Evolutionary conservation across 345 rosid species (phyloP).

Genomic region (Abelmoschus esculentus): DNA sequence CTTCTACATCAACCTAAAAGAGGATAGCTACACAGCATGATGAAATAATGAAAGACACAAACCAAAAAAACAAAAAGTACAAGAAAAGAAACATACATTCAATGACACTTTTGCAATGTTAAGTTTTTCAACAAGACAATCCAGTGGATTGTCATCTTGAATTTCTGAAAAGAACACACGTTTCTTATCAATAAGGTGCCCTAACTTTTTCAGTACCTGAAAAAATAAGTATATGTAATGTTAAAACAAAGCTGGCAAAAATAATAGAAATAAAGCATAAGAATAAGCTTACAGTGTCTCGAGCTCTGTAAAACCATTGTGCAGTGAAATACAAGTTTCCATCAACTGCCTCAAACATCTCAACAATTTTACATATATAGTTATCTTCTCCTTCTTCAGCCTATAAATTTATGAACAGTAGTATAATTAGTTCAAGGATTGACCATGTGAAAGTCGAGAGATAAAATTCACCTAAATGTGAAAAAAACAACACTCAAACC

Average conservation of each 20-base stretch:
- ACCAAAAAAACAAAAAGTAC: too few relatives aligned
- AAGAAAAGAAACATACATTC: too few relatives aligned
- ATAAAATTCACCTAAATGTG: not conserved
- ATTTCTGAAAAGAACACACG: slow-evolving; percentile 65
- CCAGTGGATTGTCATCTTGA: too few relatives aligned
- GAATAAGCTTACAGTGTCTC: slow-evolving; percentile 50
- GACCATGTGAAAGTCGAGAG: not conserved
- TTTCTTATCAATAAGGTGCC: slow-evolving; percentile 23
- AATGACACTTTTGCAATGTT: too few relatives aligned
- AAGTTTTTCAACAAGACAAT: too few relatives aligned
- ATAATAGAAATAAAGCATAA: not conserved
- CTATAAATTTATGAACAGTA: slow-evolving; percentile 20
- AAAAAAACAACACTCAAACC: not conserved
- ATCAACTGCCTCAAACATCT: slow-evolving; percentile 50
- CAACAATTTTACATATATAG: slow-evolving; percentile 49
- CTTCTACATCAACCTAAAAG: slow-evolving; percentile 38
- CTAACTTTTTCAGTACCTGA: slow-evolving; percentile 41
- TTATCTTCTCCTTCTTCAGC: slow-evolving; percentile 36
- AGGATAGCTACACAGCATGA: not conserved
- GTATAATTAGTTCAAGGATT: not conserved
- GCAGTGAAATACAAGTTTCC: slow-evolving; percentile 42
- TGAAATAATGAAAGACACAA: not conserved
- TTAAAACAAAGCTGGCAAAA: not conserved
- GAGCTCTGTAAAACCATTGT: slow-evolving; percentile 72
- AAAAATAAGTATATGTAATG: not conserved